Evolutionary conservation across 345 rosid genomes (phyloP), one percentile per base, ranked within the genome.

Genomic region (Salix viminalis): DNA sequence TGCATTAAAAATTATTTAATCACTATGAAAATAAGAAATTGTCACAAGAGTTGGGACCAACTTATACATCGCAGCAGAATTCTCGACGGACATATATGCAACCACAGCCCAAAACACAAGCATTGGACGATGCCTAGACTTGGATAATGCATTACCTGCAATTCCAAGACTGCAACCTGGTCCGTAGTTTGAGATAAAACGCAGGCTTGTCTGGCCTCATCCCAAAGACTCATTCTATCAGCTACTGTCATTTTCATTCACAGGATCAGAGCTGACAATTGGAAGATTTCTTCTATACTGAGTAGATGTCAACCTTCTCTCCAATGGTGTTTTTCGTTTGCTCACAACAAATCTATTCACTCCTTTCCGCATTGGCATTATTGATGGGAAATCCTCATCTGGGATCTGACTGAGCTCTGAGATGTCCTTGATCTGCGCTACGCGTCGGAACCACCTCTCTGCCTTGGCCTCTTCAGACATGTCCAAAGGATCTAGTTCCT

Each of bases 401-500:
- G 98, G 98, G 67, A 96, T 96, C 84, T 94, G 88, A 80, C 99
- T 96, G n/a, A 96, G 89, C 86, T 94, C 99, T 28, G 98, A 96
- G 54, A 94, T 94, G 86, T 96, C 95, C 76, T 96, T 91, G 18
- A 96, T 94, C 82, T 96, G 97, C 15, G 97, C 97, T 65, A 86
- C 98, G 0, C 98, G 87, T 50, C 87, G 82, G 81, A 92, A 96
- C 99, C 99, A 96, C 78, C 99, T 90, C 87, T 94, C 99, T 1
- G 99, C 91, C 84, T 94, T 96, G 7, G 97, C 97, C 90, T 94
- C 99, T 88, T 93, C 97, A 1, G 99, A 96, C 99, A 96, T 92
- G 84, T 96, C 99, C 88, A 96, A 72, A 70, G 92, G 89, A 83
- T 94, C 91, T 6, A 93, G 85, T 78, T 92, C 97, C 76, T 91